Evolutionary conservation across 768 basidiomycete species (phyloP).

Genomic region (Lanmaoa rubissima): DNA sequence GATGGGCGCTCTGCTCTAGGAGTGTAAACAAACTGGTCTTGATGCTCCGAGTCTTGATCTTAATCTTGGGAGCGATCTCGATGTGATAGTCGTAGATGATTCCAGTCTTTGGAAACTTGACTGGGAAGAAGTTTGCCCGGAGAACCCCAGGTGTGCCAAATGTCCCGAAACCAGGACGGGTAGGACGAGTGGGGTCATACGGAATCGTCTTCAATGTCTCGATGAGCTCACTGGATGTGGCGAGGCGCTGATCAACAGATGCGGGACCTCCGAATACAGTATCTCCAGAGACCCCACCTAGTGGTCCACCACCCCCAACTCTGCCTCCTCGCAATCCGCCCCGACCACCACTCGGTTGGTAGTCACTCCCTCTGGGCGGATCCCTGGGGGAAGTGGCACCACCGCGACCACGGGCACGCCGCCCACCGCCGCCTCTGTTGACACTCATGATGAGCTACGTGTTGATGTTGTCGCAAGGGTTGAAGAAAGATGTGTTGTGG

Average conservation of each 20-base stretch:
- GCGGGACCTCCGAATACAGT: slow-evolving; percentile 30
- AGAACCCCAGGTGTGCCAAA: slow-evolving; percentile 39
- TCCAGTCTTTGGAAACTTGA: slow-evolving; percentile 38
- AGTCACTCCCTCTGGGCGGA: slow-evolving; percentile 6
- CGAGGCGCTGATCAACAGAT: slow-evolving; percentile 36
- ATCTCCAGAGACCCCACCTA: slow-evolving; percentile 28
- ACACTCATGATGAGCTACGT: slow-evolving; percentile 12
- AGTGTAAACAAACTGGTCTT: slow-evolving; percentile 41
- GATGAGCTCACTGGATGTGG: slow-evolving; percentile 27
- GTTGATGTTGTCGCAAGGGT: not conserved
- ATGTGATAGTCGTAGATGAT: slow-evolving; percentile 47
- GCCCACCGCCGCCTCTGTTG: slow-evolving; percentile 9
- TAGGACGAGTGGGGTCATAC: slow-evolving; percentile 38
- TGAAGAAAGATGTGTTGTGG: not conserved
- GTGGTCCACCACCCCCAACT: slow-evolving; percentile 26
- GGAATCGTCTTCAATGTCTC: slow-evolving; percentile 28
- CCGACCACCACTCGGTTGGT: slow-evolving; percentile 1
- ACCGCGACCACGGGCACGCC: slow-evolving; percentile 18
- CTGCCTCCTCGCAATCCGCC: slow-evolving; percentile 20
- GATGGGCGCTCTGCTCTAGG: slow-evolving; percentile 37
- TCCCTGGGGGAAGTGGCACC: not conserved
- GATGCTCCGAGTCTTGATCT: slow-evolving; percentile 33
- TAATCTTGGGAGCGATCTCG: slow-evolving; percentile 33
- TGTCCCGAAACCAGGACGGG: slow-evolving; percentile 47
- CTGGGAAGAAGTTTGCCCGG: slow-evolving; percentile 51